Evolutionary conservation across 352 stramenopile species (phyloP).

Genomic region (Globisporangium okanoganense): DNA sequence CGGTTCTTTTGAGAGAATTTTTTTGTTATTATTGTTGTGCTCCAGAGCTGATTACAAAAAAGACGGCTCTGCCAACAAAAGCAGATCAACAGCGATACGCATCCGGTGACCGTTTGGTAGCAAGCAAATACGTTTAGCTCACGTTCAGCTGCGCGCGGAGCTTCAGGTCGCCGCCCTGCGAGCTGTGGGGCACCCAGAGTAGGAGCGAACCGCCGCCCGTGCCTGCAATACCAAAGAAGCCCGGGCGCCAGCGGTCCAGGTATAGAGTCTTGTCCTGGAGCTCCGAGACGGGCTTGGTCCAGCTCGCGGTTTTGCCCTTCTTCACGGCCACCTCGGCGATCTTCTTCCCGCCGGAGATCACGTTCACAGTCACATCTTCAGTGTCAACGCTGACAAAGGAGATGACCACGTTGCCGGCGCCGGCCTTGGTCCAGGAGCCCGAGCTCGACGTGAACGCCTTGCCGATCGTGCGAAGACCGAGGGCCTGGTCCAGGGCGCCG

Average conservation of each 20-base stretch:
- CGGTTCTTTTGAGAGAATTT: too few relatives aligned
- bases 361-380: constrained; percentile 36
- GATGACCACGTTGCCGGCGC: background rate
- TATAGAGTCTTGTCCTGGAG: constrained; percentile 50
- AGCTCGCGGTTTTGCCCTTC: constrained; percentile 29
- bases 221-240: constrained; percentile 28
- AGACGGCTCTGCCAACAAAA: too few relatives aligned
- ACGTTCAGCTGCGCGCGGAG: constrained; percentile 41
- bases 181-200: constrained; percentile 39
- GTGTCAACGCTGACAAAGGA: constrained; percentile 39
- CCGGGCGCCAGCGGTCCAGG: constrained; percentile 44
- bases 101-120: too few relatives aligned
- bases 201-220: constrained; percentile 26
- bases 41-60: too few relatives aligned
- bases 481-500: too few relatives aligned
- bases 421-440: background rate
- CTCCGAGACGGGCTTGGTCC: constrained; percentile 29
- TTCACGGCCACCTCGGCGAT: constrained; percentile 30
- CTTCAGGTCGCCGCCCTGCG: constrained; percentile 26
- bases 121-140: constrained; percentile 33
- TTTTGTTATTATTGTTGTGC: too few relatives aligned
- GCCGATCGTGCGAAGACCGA: too few relatives aligned
- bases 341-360: constrained; percentile 34
- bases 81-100: too few relatives aligned
- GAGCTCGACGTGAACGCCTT: too few relatives aligned